Base-by-base conservation (phyloP, 441 rosid genomes). In the Erodium moschatum region DNA sequence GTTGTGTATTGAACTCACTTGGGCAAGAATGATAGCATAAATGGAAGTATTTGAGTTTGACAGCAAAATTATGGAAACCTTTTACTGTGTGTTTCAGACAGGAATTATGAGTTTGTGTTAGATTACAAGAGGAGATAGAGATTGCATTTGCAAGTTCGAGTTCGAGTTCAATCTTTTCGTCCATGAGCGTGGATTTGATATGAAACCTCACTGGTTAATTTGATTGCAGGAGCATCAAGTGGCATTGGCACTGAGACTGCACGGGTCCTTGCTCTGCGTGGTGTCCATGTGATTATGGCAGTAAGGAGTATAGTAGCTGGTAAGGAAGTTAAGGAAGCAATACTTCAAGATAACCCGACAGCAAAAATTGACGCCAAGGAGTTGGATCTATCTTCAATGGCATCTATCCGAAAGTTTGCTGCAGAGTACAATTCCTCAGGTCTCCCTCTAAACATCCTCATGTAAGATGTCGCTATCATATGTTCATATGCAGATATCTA, bases 311-410 rank as follows among this genome's bases (percentile, higher is more conserved):
- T 56, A 27, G 68, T 50, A 20, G 76, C 75, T 27, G 80, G 77
- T 8, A 72, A 70, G 16, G 54, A 52, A 3, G 82, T 70, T 12
- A 74, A 70, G 73, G 70, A 76, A 56, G 61, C 67, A 35, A 81
- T 78, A 4, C 12, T 70, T 6, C 68, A 67, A 56, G 67, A 74
- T 67, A 67, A 50, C n/a, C 73, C 75, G 18, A 4, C 58, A 9
- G 80, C 80, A 9, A 67, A 68, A 63, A 58, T 81, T 72, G 80
- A 78, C 61, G 78, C 75, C 62, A 74, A 78, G 84, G 70, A 75
- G 63, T 20, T 78, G 69, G 79, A 77, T 64, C 78, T 78, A n/a
- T 69, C 73, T 66, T 69, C 75, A 11, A 15, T 76, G 44, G 73
- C 70, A 46, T 74, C 81, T 0, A 74, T 76, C 2, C 50, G 75